These are phyloP conservation scores for Paramecium bursaria DNA, from an alignment of 73 alveolate species.

Conservation along the genomic window DNA sequence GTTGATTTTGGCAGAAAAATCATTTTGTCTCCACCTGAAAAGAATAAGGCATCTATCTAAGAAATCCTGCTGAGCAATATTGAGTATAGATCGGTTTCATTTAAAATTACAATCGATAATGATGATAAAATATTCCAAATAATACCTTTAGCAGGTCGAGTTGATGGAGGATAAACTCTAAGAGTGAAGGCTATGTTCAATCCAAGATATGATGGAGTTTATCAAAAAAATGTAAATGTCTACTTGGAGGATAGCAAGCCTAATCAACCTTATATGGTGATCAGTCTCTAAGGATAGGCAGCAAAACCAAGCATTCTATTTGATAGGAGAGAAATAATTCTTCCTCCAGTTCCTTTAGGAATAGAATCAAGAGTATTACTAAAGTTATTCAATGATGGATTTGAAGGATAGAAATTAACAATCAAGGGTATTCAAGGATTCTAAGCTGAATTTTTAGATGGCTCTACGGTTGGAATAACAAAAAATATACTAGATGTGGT, in stretches of 20 bases:
- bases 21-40: conserved; percentile 85
- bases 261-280: conserved; percentile 81
- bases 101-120: conserved; percentile 80
- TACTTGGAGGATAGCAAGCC: conserved; percentile 76
- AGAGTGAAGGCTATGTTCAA: conserved; percentile 93
- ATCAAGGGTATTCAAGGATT: conserved; percentile 85
- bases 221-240: conserved; percentile 87
- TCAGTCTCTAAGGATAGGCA: conserved; percentile 96
- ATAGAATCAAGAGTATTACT: conserved; percentile 89
- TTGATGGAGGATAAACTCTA: conserved; percentile 86
- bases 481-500: conserved; percentile 85
- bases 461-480: conserved; percentile 83
- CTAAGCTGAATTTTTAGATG: conserved; percentile 85
- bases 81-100: conserved; percentile 78
- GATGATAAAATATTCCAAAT: conserved; percentile 82
- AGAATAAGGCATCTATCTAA: conserved; percentile 78
- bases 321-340: conserved; percentile 94
- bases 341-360: conserved; percentile 95
- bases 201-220: conserved; percentile 94
- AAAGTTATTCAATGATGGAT: conserved; percentile 94
- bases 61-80: conserved; percentile 81
- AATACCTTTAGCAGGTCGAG: conserved; percentile 89
- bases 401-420: conserved; percentile 91
- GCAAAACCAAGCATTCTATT: conserved; percentile 94
- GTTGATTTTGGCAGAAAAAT: conserved; percentile 85